Evolutionary conservation across 352 stramenopile genomes (phyloP).

Genomic region (Globisporangium radiosum): DNA sequence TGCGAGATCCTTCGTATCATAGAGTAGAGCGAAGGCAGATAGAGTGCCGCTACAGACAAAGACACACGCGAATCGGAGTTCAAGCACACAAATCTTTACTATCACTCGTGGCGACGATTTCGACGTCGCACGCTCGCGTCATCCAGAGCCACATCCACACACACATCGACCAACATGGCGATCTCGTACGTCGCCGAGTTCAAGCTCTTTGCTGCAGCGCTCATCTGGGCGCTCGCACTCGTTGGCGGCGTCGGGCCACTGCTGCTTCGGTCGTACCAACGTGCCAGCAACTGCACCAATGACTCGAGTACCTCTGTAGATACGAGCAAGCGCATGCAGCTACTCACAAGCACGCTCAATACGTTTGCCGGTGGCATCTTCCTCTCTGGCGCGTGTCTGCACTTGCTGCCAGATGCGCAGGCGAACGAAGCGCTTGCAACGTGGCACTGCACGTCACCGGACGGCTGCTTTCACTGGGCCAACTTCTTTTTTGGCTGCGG

Average conservation of each 20-base stretch:
- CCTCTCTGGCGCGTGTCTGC: constrained; percentile 68
- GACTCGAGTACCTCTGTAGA: too few species aligned
- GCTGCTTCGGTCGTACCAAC: constrained; percentile 24
- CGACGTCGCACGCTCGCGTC: too few species aligned
- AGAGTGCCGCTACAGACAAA: too few species aligned
- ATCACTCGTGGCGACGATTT: too few species aligned
- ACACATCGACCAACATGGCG: not conserved
- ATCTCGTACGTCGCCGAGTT: constrained; percentile 52
- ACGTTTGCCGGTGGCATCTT: constrained; percentile 81
- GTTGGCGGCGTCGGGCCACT: constrained; percentile 49
- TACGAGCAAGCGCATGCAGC: not conserved
- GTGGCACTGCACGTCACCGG: constrained; percentile 30
- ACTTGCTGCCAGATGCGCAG: constrained; percentile 72
- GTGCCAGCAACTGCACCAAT: constrained; percentile 27
- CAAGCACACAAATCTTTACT: too few species aligned
- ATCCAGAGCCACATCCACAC: too few species aligned
- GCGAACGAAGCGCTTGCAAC: constrained; percentile 46
- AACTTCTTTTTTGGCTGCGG: constrained; percentile 79
- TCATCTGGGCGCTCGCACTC: constrained; percentile 56
- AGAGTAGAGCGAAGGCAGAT: too few species aligned
- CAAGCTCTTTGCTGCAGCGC: constrained; percentile 49
- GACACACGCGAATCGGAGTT: not conserved
- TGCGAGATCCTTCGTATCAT: too few species aligned
- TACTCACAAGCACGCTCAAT: constrained; percentile 52
- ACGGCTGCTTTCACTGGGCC: constrained; percentile 61